Conservation (phyloP, 2,329 filamentous ascomycete species). For the Aspergillus novoparasiticus region DNA sequence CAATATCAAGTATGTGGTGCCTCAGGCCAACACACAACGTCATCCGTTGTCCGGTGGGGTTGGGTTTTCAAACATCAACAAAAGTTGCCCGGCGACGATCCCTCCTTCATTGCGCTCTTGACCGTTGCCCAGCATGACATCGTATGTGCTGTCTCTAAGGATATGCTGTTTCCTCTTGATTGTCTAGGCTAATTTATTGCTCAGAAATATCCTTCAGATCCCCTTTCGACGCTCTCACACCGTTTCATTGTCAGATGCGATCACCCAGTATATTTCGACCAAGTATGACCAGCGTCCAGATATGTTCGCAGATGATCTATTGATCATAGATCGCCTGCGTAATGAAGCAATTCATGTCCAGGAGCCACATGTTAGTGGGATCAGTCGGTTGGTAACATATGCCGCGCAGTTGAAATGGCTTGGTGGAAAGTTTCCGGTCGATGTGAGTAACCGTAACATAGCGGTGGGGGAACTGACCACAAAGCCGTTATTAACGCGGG, state of each 20-base stretch:
- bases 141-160: constrained; percentile 29
- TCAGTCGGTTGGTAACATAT: constrained; percentile 87
- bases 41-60: constrained; percentile 37
- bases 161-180: neutral
- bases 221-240: constrained; percentile 86
- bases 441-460: constrained; percentile 58
- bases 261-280: constrained; percentile 92
- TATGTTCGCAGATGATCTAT: constrained; percentile 89
- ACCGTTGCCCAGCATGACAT: constrained; percentile 33
- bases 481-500: constrained; percentile 8
- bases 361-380: constrained; percentile 83
- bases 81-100: constrained; percentile 19
- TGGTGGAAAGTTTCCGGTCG: constrained; percentile 91
- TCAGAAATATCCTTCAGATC: constrained; percentile 64
- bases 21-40: constrained; percentile 32
- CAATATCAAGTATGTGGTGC: constrained; percentile 12
- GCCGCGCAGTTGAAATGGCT: constrained; percentile 93
- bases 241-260: constrained; percentile 76
- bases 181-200: constrained; percentile 2
- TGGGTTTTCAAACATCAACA: constrained; percentile 33
- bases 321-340: constrained; percentile 80
- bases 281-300: constrained; percentile 99
- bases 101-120: constrained; percentile 16
- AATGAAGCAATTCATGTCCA: constrained; percentile 84
- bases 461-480: neutral